A percentile compares a stretch with the other conserved stretches of the same genome.
These are phyloP conservation scores for Colletotrichum sp. DNA, from an alignment of 2,329 filamentous ascomycete species.

Conservation along the genomic window DNA sequence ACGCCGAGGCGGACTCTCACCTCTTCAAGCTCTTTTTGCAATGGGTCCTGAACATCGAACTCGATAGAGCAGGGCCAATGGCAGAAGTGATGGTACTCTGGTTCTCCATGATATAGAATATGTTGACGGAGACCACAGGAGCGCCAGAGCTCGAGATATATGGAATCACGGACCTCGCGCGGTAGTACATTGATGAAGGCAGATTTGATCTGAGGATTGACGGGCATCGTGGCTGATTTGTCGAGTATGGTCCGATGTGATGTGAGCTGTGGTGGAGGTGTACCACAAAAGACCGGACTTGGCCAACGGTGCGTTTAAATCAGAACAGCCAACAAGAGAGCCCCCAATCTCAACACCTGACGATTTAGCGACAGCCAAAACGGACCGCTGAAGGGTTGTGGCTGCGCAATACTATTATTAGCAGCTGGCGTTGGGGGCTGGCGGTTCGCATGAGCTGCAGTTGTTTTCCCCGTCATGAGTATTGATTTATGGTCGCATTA, in stretches of 20 bases:
- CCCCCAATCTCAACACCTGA: not conserved
- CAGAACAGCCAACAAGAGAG: not conserved
- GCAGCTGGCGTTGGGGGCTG: not conserved
- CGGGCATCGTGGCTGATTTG: not conserved
- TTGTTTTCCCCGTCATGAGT: not conserved
- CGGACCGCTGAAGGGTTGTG: not conserved
- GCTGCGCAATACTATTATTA: not conserved
- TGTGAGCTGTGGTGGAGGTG: not conserved
- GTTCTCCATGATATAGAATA: not conserved
- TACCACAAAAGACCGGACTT: not conserved
- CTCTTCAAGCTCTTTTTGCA: not conserved
- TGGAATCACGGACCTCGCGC: constrained; percentile 15
- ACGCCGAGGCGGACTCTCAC: not conserved
- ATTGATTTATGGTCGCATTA: not conserved
- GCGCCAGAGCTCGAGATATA: constrained; percentile 22
- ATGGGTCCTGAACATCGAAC: not conserved
- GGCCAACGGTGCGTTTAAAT: not conserved
- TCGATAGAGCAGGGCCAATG: constrained; percentile 16
- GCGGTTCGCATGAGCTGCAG: not conserved
- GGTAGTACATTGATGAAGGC: constrained; percentile 6
- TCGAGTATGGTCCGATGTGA: not conserved
- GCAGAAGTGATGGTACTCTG: not conserved
- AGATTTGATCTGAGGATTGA: not conserved
- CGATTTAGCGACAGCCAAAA: not conserved
- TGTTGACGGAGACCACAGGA: constrained; percentile 2